Conservation (phyloP, 2,329 filamentous ascomycete genomes). For the Penicillium rolfsii region DNA sequence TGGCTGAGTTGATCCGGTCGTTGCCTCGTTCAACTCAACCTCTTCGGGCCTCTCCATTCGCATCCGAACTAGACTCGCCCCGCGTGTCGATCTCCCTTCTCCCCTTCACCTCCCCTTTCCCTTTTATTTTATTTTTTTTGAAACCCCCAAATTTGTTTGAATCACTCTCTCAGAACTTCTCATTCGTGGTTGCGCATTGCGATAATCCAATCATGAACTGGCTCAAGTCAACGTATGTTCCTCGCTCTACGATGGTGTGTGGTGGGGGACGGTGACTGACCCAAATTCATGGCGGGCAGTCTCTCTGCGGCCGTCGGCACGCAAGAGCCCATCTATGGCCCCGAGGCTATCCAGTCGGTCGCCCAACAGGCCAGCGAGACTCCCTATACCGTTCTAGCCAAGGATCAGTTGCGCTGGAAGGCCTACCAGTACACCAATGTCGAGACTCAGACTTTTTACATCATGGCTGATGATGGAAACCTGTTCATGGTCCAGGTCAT, state of each 20-base stretch:
- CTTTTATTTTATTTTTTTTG: slow-evolving; percentile 17
- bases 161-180: slow-evolving; percentile 10
- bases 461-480: slow-evolving; percentile 76
- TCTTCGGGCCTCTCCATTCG: slow-evolving; percentile 21
- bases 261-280: slow-evolving; percentile 21
- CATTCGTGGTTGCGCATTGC: slow-evolving; percentile 4
- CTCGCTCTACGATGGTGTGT: slow-evolving; percentile 12
- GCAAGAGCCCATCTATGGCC: slow-evolving; percentile 93
- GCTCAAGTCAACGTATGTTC: slow-evolving; percentile 83
- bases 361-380: slow-evolving; percentile 76
- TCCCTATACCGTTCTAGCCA: slow-evolving; percentile 77
- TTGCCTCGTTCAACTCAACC: slow-evolving; percentile 6
- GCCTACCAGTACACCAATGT: slow-evolving; percentile 82
- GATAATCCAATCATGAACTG: slow-evolving; percentile 77
- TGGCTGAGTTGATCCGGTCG: background rate
- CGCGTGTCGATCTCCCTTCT: slow-evolving; percentile 39
- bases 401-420: slow-evolving; percentile 80
- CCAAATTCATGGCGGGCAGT: slow-evolving; percentile 57
- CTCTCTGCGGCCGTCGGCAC: slow-evolving; percentile 84
- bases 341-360: slow-evolving; percentile 83
- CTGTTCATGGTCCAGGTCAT: slow-evolving; percentile 86
- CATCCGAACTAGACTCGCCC: slow-evolving; percentile 36
- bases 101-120: slow-evolving; percentile 29
- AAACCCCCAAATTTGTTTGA: background rate
- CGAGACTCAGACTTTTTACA: slow-evolving; percentile 94